A percentile compares a stretch with the other conserved stretches of the same genome.
These are phyloP conservation scores for Chaetomium globosum DNA, from an alignment of 2,329 filamentous ascomycete species.

Conservation along the genomic window DNA sequence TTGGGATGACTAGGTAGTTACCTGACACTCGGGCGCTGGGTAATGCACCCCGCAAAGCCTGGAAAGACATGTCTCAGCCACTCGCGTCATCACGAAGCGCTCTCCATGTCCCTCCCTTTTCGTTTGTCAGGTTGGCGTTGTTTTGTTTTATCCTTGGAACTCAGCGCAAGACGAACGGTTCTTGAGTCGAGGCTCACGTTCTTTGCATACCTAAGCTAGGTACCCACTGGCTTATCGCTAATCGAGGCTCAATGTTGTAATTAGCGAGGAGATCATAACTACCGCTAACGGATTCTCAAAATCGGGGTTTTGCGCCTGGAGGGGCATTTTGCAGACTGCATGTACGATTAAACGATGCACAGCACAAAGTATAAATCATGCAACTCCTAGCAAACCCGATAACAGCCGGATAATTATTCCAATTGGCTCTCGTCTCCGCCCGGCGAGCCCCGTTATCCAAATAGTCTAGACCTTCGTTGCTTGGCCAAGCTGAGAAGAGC, in stretches of 20 bases:
- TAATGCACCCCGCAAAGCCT: too few relatives aligned
- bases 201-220: neutral
- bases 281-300: neutral
- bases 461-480: neutral
- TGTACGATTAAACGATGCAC: neutral
- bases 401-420: too few relatives aligned
- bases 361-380: too few relatives aligned
- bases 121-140: neutral
- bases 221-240: neutral
- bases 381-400: too few relatives aligned
- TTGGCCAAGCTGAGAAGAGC: neutral
- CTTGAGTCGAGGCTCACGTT: neutral
- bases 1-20: too few relatives aligned
- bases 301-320: neutral
- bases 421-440: neutral
- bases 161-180: neutral
- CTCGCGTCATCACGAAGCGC: neutral
- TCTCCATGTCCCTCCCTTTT: neutral
- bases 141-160: neutral
- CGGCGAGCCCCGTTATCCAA: neutral
- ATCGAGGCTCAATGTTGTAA: too few relatives aligned
- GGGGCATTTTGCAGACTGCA: neutral
- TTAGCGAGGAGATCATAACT: too few relatives aligned
- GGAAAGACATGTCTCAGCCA: neutral
- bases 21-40: too few relatives aligned